Evolutionary conservation across 140 eudicot genomes (phyloP), one percentile per base, ranked within the genome.

Genomic region (Ambrosia hybrid): DNA sequence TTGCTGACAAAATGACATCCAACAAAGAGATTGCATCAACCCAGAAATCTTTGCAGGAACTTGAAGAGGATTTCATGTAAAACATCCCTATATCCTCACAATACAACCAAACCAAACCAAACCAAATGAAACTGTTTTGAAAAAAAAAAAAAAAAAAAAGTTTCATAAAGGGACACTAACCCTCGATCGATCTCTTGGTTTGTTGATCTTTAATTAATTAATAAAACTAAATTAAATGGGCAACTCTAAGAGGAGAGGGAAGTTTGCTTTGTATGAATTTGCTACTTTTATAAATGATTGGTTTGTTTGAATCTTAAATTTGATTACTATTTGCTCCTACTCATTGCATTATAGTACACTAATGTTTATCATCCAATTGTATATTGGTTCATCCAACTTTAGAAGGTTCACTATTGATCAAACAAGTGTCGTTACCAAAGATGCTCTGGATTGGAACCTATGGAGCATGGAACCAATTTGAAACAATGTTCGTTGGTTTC

Each of bases 21-120:
- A 93, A 89, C 71, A 93, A 90, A 81, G 86, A 87, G 60, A 90
- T 93, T 21, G 98, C 98, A 4, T 76, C 98, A 52, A 71, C 91
- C 70, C 79, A 81, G 65, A 93, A 93, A 79, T 78, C 95, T 78
- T 77, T 93, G 34, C 98, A 93, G 81, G 98, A 93, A 81, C 81
- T 93, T 46, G 98, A 93, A 76, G 98, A 93, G 67, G 98, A 93
- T 76, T 93, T 93, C 83, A 93, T 93, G 98, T 93, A 78, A 89
- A 67, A 34, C 70, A 55, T 39, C 59, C 59, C 14, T 55, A 6
- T n/a, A 14, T 62, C 51, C 2, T 10, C 68, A 57, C 9, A 72
- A 57, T 56, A 43, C 55, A 11, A 65, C 76, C 59, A 41, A 70
- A 62, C 64, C 10, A 41, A 41, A 39, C 45, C 30, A 41, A 55